Evolutionary conservation across 495 filamentous ascomycete species (phyloP), one percentile per base, ranked within the genome.

Genomic region (Xylaria intraflava): DNA sequence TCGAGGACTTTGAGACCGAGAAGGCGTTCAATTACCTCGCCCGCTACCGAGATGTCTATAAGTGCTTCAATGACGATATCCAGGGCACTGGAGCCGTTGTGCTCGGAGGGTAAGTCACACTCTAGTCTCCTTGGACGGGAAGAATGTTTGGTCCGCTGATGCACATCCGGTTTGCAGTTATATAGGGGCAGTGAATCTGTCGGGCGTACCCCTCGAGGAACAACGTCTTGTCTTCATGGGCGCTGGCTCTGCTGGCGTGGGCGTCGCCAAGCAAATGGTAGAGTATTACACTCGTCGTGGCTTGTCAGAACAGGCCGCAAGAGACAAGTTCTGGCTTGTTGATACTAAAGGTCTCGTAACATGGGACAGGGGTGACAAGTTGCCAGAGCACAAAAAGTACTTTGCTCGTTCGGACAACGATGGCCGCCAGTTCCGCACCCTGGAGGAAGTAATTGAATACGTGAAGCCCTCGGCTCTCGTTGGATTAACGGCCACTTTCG

Each of bases 21-120:
- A 82, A 82, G 69, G 93, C 93, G 12, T 98, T 98, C 82, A 87
- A 89, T 51, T 89, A 92, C 44, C 78, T 98, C 36, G 85, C 95
- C 68, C 81, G 90, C 40, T 97, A 96, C 68, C 85, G 85, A 42
- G 80, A 87, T 60, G 81, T 76, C 46, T 90, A 94, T 74, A 94
- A 90, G 66, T 92, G 87, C 75, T 98, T 98, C 81, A 98, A 98
- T 65, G 93, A 98, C 64, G 93, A 98, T 64, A 92, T 98, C 65
- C 93, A 97, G 78, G 93, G 93, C 62, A 98, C 93, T 61, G 93
- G 93, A 55, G 90, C 93, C 56, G 93, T 98, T 57, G 89, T 97
- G 53, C 79, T 97, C 36, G 90, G 81, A 35, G 93, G 93, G 75
- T 81, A 71, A 71, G 77, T 69, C 26, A 11, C 36, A 2, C 22